Percentiles rank a stretch among this genome's conserved stretches.
Conservation (phyloP, 1,284 basidiomycete genomes). For the Ceraceosorus guamensis region DNA sequence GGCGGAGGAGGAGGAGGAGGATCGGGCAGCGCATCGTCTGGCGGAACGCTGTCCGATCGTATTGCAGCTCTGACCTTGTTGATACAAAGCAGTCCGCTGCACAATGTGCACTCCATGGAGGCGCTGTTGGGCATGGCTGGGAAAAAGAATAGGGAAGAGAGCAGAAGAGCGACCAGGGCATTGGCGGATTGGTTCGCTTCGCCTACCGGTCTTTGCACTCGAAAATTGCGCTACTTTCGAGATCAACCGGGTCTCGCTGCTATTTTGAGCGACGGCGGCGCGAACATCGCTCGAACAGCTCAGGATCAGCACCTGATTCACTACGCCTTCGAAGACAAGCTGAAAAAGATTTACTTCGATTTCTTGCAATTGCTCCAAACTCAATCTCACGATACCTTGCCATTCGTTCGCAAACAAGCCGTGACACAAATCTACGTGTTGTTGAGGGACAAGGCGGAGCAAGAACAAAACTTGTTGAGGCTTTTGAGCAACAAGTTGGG, state of each 20-base stretch:
- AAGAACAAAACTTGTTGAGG: constrained; percentile 89
- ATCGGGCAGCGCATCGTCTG: no score
- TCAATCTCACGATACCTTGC: constrained; percentile 76
- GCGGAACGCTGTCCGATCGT: constrained; percentile 75
- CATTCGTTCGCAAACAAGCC: constrained; percentile 77
- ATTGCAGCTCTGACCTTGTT: constrained; percentile 86
- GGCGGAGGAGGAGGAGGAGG: constrained; percentile 12
- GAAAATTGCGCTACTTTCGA: constrained; percentile 68
- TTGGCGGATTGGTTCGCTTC: constrained; percentile 86
- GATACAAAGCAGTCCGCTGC: constrained; percentile 81
- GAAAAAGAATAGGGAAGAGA: constrained; percentile 84
- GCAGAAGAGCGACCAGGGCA: constrained; percentile 78
- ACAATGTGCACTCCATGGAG: constrained; percentile 61
- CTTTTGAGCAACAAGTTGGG: constrained; percentile 79
- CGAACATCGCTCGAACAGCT: not conserved
- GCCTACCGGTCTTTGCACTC: constrained; percentile 66
- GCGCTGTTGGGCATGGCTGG: constrained; percentile 67
- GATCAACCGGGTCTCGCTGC: constrained; percentile 63
- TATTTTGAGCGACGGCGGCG: constrained; percentile 7
- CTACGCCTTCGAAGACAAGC: constrained; percentile 93
- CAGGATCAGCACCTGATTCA: constrained; percentile 63
- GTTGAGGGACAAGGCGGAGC: constrained; percentile 83
- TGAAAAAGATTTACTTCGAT: constrained; percentile 94
- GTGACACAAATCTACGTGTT: constrained; percentile 64
- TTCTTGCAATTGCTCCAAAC: constrained; percentile 84